These are phyloP conservation scores for Amphicarpaea edgeworthii DNA, from an alignment of 306 rosid species.

Conservation along the genomic window DNA sequence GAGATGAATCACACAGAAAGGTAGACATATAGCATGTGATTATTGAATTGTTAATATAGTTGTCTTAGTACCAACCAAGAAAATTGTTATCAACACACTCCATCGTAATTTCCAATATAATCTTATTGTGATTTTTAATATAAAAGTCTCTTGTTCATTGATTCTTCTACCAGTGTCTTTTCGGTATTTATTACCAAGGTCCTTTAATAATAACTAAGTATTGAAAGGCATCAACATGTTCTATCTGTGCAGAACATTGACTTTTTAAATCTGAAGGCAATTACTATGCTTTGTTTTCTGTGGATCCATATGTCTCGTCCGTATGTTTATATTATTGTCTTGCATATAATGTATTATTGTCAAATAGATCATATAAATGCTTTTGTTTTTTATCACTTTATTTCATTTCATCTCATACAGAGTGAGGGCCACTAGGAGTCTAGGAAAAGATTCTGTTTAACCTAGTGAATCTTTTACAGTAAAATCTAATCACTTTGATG, in stretches of 20 bases:
- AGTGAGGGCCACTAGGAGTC: constrained; percentile 16
- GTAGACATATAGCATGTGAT: constrained; percentile 31
- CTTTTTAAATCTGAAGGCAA: background rate
- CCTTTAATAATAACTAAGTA: background rate
- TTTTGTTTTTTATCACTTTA: constrained; percentile 30
- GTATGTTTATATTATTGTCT: constrained; percentile 40
- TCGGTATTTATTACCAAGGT: background rate
- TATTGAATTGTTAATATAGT: constrained; percentile 21
- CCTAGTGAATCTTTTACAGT: constrained; percentile 22
- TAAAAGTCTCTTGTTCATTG: background rate
- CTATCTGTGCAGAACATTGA: constrained; percentile 5
- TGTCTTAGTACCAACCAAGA: background rate
- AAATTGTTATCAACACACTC: too few relatives aligned
- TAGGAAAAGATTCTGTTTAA: constrained; percentile 30
- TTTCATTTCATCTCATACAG: constrained; percentile 30
- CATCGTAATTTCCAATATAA: background rate
- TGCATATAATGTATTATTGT: constrained; percentile 1
- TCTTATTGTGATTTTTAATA: background rate
- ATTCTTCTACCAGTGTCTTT: background rate
- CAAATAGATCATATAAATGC: constrained; percentile 14
- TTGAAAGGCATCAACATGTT: constrained; percentile 16
- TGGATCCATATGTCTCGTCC: constrained; percentile 20
- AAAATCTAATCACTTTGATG: background rate
- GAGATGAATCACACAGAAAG: constrained; percentile 3
- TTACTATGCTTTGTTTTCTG: background rate